Evolutionary conservation across 2,329 filamentous ascomycete genomes (phyloP).

Genomic region (Akanthomyces uredinophilus): DNA sequence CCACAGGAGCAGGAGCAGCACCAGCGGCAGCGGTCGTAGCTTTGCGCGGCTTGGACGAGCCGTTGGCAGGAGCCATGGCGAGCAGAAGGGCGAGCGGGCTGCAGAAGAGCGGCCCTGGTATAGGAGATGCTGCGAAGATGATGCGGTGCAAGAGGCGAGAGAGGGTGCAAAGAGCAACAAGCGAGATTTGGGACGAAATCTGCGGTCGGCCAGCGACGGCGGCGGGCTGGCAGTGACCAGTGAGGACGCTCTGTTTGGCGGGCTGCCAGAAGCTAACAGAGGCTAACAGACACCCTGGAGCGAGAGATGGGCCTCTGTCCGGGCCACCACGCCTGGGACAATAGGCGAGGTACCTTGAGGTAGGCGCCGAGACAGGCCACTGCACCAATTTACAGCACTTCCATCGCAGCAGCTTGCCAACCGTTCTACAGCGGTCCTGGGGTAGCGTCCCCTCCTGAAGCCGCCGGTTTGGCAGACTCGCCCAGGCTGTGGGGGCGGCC

Average conservation of each 20-base stretch:
- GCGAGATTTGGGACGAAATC: constrained; percentile 13
- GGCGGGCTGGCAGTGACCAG: not conserved
- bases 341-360: too few species aligned
- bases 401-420: too few species aligned
- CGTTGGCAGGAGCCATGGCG: constrained; percentile 22
- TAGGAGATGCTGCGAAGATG: constrained; percentile 6
- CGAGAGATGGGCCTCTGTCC: not conserved
- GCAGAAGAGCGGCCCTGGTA: constrained; percentile 10
- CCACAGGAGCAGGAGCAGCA: not conserved
- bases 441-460: not conserved
- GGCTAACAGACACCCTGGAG: not conserved
- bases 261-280: not conserved
- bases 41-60: constrained; percentile 29
- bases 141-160: not conserved
- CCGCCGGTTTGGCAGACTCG: not conserved
- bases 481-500: constrained; percentile 1
- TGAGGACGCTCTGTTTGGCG: not conserved
- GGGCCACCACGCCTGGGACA: too few species aligned
- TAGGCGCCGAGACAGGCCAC: too few species aligned
- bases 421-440: too few species aligned
- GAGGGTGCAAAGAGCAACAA: not conserved
- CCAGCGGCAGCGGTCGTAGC: constrained; percentile 18
- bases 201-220: constrained; percentile 3
- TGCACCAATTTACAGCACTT: too few species aligned
- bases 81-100: constrained; percentile 13